Conservation (phyloP, 305 asterid genomes). For the Fraxinus baroniana region DNA sequence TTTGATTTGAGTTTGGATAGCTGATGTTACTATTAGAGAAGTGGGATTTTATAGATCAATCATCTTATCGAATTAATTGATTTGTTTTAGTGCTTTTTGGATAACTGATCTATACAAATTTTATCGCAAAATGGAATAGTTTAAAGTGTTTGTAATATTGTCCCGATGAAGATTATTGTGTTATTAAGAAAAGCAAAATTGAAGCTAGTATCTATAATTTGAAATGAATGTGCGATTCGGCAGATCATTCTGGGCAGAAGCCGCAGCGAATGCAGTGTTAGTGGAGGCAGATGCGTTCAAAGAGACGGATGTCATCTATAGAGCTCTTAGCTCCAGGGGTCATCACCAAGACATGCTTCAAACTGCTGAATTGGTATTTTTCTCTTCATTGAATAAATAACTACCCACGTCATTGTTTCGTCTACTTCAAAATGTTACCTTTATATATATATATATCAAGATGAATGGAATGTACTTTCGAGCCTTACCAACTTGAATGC, state of each 20-base stretch:
- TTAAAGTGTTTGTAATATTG: not conserved
- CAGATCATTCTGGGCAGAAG: constrained; percentile 86
- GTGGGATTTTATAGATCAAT: not conserved
- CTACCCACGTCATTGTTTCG: not conserved
- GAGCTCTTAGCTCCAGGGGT: constrained; percentile 78
- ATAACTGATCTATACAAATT: not conserved
- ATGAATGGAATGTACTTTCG: not conserved
- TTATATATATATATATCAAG: not conserved
- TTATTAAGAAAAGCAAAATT: not conserved
- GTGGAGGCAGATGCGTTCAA: constrained; percentile 97
- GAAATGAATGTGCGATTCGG: not conserved
- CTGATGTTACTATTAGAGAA: not conserved
- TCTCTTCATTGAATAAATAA: not conserved
- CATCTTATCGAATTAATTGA: not conserved
- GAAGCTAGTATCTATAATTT: not conserved
- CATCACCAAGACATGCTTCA: constrained; percentile 97
- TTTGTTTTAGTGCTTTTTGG: not conserved
- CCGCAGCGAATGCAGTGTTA: constrained; percentile 71
- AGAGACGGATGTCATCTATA: constrained; percentile 83
- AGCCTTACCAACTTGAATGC: not conserved
- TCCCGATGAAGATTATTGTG: not conserved
- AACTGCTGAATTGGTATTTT: constrained; percentile 79
- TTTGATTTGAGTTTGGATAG: not conserved
- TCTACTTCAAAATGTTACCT: not conserved
- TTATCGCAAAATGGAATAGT: not conserved